Evolutionary conservation across 2,329 filamentous ascomycete genomes (phyloP).

Genomic region (Aspergillus candidus): DNA sequence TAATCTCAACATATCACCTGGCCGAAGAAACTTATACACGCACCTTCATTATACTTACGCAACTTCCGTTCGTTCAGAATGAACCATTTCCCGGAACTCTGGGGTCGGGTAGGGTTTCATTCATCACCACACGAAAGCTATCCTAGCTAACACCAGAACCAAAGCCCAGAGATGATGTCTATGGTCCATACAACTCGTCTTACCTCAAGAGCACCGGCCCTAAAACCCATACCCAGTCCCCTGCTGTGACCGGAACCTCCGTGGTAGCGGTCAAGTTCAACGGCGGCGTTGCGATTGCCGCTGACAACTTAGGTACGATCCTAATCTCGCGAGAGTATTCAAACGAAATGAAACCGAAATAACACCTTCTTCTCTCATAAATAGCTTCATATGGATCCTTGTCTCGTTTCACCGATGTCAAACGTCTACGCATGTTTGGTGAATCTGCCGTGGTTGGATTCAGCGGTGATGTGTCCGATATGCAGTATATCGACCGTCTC

Average conservation of each 20-base stretch:
- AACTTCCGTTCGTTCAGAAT: slow-evolving; percentile 37
- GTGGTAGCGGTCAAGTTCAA: slow-evolving; percentile 94
- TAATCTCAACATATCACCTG: background rate
- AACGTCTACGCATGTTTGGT: slow-evolving; percentile 87
- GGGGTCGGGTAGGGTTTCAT: slow-evolving; percentile 51
- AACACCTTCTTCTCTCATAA: slow-evolving; percentile 3
- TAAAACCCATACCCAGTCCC: slow-evolving; percentile 81
- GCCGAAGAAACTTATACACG: background rate
- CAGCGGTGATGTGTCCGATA: slow-evolving; percentile 95
- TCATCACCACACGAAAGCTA: slow-evolving; percentile 8
- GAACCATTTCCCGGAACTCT: slow-evolving; percentile 61
- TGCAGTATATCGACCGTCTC: slow-evolving; percentile 95
- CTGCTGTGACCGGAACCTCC: slow-evolving; percentile 93
- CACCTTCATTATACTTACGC: background rate
- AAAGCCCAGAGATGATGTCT: slow-evolving; percentile 94
- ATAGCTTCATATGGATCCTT: slow-evolving; percentile 94
- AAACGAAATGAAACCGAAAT: background rate
- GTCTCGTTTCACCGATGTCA: slow-evolving; percentile 92
- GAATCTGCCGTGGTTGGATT: slow-evolving; percentile 81
- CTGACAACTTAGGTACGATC: slow-evolving; percentile 81
- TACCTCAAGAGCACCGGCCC: slow-evolving; percentile 68
- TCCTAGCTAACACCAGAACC: slow-evolving; percentile 34
- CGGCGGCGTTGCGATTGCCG: slow-evolving; percentile 90
- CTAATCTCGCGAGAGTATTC: background rate
- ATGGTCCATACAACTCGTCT: slow-evolving; percentile 84